Percentiles rank a stretch among this genome's conserved stretches.
Conservation (phyloP, 2,329 filamentous ascomycete genomes). For the Harringtonia lauricola region DNA sequence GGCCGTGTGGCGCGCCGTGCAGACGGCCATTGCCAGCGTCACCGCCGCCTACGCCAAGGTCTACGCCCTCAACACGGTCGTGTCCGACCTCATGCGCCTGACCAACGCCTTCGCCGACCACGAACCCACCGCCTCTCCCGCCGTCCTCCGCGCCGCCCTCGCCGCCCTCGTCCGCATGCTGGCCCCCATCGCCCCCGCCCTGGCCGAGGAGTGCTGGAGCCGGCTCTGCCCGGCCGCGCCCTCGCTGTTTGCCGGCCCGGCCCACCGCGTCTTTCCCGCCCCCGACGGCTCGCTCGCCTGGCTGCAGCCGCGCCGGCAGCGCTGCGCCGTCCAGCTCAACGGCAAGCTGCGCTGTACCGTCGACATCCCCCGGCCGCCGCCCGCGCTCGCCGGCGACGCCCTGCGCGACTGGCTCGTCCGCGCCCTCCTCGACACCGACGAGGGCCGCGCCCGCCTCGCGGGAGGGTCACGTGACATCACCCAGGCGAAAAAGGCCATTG, state of each 20-base stretch:
- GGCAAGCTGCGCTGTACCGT: constrained; percentile 63
- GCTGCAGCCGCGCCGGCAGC: constrained; percentile 37
- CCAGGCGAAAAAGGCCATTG: constrained; percentile 51
- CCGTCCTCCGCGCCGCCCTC: constrained; percentile 37
- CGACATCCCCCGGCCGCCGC: constrained; percentile 45
- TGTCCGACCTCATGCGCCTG: constrained; percentile 73
- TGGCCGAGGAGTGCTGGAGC: constrained; percentile 73
- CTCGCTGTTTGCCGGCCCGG: constrained; percentile 2
- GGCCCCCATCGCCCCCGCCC: constrained; percentile 69
- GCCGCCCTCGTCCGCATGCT: constrained; percentile 57
- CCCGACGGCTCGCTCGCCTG: constrained; percentile 38
- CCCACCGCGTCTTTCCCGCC: constrained; percentile 40
- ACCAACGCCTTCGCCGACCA: constrained; percentile 55
- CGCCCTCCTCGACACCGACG: constrained; percentile 48
- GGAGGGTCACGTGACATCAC: constrained; percentile 29
- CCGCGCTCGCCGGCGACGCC: constrained; percentile 28
- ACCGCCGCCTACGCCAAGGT: constrained; percentile 59
- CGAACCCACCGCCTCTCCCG: constrained; percentile 20
- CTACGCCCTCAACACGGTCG: constrained; percentile 69
- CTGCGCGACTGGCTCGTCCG: constrained; percentile 50
- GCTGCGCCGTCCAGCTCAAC: constrained; percentile 65
- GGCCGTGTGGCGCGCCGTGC: constrained; percentile 52
- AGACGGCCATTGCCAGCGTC: constrained; percentile 56
- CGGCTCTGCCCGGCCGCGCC: constrained; percentile 30
- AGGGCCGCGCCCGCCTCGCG: constrained; percentile 47